Percentiles rank a stretch among this genome's conserved stretches.
Conservation (phyloP, 768 basidiomycete species). For the Trichaptum fuscoviolaceum region DNA sequence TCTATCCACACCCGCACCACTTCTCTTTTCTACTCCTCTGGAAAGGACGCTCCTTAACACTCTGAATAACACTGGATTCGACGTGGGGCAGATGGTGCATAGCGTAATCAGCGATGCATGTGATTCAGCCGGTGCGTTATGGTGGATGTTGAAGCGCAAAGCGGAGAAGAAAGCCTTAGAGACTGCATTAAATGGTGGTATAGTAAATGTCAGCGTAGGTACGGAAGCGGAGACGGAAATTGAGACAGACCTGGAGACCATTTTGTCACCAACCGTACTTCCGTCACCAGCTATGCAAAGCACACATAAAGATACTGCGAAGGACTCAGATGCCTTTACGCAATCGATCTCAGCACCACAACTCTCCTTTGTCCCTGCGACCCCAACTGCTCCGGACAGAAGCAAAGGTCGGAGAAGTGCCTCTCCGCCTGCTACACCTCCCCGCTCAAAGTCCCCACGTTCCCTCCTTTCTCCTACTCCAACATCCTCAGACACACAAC, state of each 20-base stretch:
- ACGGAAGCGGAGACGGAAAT: slow-evolving; percentile 11
- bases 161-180: slow-evolving; percentile 55
- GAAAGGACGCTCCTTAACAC: slow-evolving; percentile 78
- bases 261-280: neutral
- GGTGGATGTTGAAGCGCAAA: slow-evolving; percentile 94
- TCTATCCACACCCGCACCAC: slow-evolving; percentile 60
- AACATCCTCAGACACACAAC: slow-evolving; percentile 50
- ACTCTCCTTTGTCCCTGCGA: slow-evolving; percentile 71
- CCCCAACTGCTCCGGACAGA: slow-evolving; percentile 49
- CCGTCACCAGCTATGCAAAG: slow-evolving; percentile 5
- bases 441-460: slow-evolving; percentile 35
- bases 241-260: slow-evolving; percentile 9
- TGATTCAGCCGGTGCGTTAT: slow-evolving; percentile 83
- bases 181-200: slow-evolving; percentile 18
- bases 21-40: slow-evolving; percentile 81
- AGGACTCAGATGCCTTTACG: slow-evolving; percentile 23
- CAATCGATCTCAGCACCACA: slow-evolving; percentile 42
- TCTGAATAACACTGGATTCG: slow-evolving; percentile 76
- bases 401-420: slow-evolving; percentile 5
- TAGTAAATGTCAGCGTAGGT: slow-evolving; percentile 15
- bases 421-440: slow-evolving; percentile 50
- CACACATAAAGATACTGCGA: neutral
- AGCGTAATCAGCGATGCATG: slow-evolving; percentile 90
- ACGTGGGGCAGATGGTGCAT: slow-evolving; percentile 93
- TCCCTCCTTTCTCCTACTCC: slow-evolving; percentile 47